Evolutionary conservation across 2,329 filamentous ascomycete genomes (phyloP), one percentile per base, ranked within the genome.

Genomic region (Scopulariopsis brevicaulis): DNA sequence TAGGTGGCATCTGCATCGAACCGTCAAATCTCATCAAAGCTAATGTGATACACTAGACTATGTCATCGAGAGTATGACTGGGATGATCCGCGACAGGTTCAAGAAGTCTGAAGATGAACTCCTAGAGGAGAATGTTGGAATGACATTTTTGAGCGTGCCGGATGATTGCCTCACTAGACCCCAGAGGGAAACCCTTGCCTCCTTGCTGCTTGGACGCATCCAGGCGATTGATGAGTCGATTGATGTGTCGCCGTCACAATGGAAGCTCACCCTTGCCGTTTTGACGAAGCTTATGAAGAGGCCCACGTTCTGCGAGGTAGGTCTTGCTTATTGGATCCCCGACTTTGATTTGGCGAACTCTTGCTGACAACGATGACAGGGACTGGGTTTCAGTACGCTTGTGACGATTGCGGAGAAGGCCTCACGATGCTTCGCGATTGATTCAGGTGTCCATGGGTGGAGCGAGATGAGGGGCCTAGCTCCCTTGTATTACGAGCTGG

Each of bases 251-350:
- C 59, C 59, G 7, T 34, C 54, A n/a, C 46, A 60, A 24, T 62
- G 60, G 58, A 60, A 60, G 54, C 58, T 58, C 20, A 43, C 53
- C 4, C 46, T 63, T 8, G 54, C 56, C 15, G 52, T 62, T 2
- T 55, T 63, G 54, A 65, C 73, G 2, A 81, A 78, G 63, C 66
- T 81, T 25, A 79, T 81, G 73, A 65, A 67, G 5, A 71, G 73
- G n/a, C 73, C 79, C 0, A 80, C 77, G 0, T 79, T 79, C 58
- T 78, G 81, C 62, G 69, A 77, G 50, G 69, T 69, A 64, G 56
- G 64, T 2, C 20, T 35, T 12, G 37, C 43, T n/a, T 20, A 12
- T 22, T 22, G 6, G 6, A 15, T 37, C 35, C n/a, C 25, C 18
- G 24, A 12, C 18, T 52, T 57, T 53, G 10, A 18, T 50, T 4